Evolutionary conservation across 805 yeast species (phyloP).

Genomic region (Candida suzukii): DNA sequence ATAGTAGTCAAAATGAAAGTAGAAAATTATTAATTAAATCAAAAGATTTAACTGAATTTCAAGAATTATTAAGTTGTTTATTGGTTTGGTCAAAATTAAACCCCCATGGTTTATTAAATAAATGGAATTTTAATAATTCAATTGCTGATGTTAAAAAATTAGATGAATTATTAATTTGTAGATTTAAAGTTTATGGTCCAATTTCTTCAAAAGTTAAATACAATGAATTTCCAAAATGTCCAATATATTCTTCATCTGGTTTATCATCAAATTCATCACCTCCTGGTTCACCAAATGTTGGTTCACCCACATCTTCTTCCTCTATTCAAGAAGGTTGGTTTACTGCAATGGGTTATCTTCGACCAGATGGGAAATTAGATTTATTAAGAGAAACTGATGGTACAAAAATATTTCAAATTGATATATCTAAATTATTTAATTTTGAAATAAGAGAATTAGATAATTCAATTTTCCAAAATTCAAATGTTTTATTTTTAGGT

Average conservation of each 20-base stretch:
- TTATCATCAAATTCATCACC: conserved; percentile 5
- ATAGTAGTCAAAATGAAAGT: neutral
- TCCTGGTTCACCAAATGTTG: neutral
- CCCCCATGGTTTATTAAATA: conserved; percentile 38
- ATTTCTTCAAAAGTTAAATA: conserved; percentile 23
- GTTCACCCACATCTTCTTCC: neutral
- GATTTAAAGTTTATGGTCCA: conserved; percentile 63
- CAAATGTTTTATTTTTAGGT: conserved; percentile 56
- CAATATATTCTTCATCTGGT: conserved; percentile 4
- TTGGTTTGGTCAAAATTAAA: conserved; percentile 44
- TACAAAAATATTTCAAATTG: conserved; percentile 48
- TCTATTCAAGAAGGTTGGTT: conserved; percentile 57
- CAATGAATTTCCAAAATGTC: neutral
- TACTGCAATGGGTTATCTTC: conserved; percentile 61
- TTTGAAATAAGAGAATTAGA: conserved; percentile 62
- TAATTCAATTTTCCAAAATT: conserved; percentile 52
- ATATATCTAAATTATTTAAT: conserved; percentile 42
- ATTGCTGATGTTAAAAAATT: conserved; percentile 17
- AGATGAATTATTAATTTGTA: conserved; percentile 47
- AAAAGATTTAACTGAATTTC: conserved; percentile 30
- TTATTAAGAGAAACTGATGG: conserved; percentile 61
- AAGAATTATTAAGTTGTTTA: conserved; percentile 32
- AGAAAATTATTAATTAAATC: conserved; percentile 16
- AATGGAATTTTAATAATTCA: conserved; percentile 36
- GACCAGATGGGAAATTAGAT: conserved; percentile 56